These are phyloP conservation scores for Cladosporium sp. DNA, from an alignment of 2,329 filamentous ascomycete genomes.

Conservation along the genomic window DNA sequence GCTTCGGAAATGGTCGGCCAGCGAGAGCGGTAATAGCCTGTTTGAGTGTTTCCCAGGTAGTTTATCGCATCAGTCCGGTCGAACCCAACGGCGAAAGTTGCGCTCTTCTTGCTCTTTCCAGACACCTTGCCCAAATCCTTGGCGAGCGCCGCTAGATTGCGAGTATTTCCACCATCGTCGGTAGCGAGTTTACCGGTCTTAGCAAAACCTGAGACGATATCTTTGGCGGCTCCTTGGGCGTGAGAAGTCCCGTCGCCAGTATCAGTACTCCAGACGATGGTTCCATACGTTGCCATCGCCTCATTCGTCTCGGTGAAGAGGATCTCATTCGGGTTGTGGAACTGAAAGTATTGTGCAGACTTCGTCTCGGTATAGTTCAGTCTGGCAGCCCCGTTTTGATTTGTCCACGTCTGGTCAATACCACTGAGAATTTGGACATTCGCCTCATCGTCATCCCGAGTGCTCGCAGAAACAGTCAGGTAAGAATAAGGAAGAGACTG, in stretches of 20 bases:
- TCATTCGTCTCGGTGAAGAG: slow-evolving; percentile 22
- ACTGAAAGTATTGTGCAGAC: slow-evolving; percentile 19
- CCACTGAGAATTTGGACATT: slow-evolving; percentile 31
- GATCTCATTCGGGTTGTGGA: slow-evolving; percentile 22
- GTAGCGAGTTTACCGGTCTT: slow-evolving; percentile 1
- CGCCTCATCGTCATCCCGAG: not conserved
- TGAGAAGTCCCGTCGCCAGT: slow-evolving; percentile 6
- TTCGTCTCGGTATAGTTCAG: slow-evolving; percentile 20
- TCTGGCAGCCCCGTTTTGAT: slow-evolving; percentile 23
- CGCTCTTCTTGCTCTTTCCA: slow-evolving; percentile 8
- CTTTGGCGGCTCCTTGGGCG: slow-evolving; percentile 13
- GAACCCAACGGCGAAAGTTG: slow-evolving; percentile 23
- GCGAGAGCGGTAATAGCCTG: slow-evolving; percentile 22
- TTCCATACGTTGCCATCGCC: slow-evolving; percentile 22
- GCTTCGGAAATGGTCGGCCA: slow-evolving; percentile 22
- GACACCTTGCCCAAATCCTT: slow-evolving; percentile 16
- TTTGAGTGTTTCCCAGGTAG: slow-evolving; percentile 22
- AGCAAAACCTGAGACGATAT: slow-evolving; percentile 6
- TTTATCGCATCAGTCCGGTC: slow-evolving; percentile 22
- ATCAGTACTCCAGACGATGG: slow-evolving; percentile 20
- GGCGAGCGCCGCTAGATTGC: slow-evolving; percentile 19
- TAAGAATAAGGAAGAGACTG: slow-evolving; percentile 36
- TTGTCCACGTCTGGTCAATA: slow-evolving; percentile 35
- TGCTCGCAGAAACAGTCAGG: slow-evolving; percentile 25
- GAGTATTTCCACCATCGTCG: not conserved